Evolutionary conservation across 768 basidiomycete species (phyloP).

Genomic region (Calocybe indica): DNA sequence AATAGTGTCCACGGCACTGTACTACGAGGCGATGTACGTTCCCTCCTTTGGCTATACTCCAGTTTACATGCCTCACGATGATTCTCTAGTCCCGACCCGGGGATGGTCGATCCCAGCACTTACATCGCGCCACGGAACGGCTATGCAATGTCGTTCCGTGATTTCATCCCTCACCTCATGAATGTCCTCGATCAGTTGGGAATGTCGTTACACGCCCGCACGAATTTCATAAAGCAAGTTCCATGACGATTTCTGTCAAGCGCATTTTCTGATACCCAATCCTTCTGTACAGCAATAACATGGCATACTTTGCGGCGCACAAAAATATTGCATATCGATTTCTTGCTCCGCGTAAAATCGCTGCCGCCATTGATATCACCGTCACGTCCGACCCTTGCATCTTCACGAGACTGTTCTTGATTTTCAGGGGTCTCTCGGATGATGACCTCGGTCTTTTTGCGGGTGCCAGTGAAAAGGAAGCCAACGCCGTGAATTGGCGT

Average conservation of each 20-base stretch:
- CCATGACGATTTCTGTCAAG: neutral
- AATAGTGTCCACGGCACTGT: conserved; percentile 72
- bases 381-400: conserved; percentile 77
- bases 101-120: conserved; percentile 71
- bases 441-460: conserved; percentile 74
- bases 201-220: conserved; percentile 76
- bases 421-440: conserved; percentile 77
- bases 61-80: conserved; percentile 1
- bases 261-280: conserved; percentile 1
- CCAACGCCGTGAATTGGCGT: conserved; percentile 75
- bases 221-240: conserved; percentile 73
- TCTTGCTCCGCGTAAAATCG: conserved; percentile 70
- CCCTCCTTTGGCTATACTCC: neutral
- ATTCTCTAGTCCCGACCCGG: conserved; percentile 62
- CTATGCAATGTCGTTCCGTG: conserved; percentile 76
- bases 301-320: conserved; percentile 66
- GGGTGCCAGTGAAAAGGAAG: conserved; percentile 82
- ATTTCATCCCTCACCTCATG: conserved; percentile 78
- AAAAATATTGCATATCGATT: conserved; percentile 91
- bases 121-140: conserved; percentile 80
- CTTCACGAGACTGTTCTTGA: conserved; percentile 81
- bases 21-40: conserved; percentile 81
- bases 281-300: conserved; percentile 54
- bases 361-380: conserved; percentile 82
- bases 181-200: conserved; percentile 82